Evolutionary conservation across 108 stramenopile species (phyloP).

Genomic region (Nannochloropsis salina): DNA sequence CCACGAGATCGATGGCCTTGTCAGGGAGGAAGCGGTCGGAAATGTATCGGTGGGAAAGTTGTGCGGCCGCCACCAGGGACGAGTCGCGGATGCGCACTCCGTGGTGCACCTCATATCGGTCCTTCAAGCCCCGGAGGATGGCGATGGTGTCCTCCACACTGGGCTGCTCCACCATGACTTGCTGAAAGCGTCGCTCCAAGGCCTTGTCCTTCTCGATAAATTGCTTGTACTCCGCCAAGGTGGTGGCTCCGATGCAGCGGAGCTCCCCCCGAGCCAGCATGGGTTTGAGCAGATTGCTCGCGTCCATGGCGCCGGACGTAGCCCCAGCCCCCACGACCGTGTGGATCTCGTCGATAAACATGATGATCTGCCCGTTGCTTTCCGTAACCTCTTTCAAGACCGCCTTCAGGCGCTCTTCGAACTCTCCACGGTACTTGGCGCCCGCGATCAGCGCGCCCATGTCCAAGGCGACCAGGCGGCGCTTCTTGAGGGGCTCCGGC

Average conservation of each 20-base stretch:
- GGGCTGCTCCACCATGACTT: conserved; percentile 80
- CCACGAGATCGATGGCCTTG: conserved; percentile 79
- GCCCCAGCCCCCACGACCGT: conserved; percentile 90
- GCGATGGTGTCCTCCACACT: conserved; percentile 83
- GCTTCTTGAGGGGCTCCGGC: conserved; percentile 79
- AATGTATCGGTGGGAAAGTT: conserved; percentile 87
- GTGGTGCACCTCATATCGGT: conserved; percentile 69
- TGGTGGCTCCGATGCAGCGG: conserved; percentile 86
- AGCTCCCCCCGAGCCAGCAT: conserved; percentile 83
- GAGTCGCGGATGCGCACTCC: conserved; percentile 82
- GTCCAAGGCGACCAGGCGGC: conserved; percentile 74
- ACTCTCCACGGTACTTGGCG: conserved; percentile 95
- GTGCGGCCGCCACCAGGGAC: conserved; percentile 83
- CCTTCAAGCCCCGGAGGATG: conserved; percentile 87
- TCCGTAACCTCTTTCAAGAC: conserved; percentile 88
- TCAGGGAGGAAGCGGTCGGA: conserved; percentile 83
- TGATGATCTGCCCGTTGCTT: conserved; percentile 76
- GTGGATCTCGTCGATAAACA: conserved; percentile 98
- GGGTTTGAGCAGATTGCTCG: conserved; percentile 92
- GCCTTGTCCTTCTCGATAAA: conserved; percentile 88
- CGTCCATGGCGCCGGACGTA: conserved; percentile 84
- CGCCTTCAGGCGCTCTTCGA: conserved; percentile 90
- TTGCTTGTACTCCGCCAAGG: conserved; percentile 72
- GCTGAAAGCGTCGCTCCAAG: conserved; percentile 92
- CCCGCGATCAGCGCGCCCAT: conserved; percentile 95